A percentile compares a stretch with the other conserved stretches of the same genome.
These are phyloP conservation scores for Oryza punctata DNA, from an alignment of 176 grass and related monocot genomes.

Conservation along the genomic window DNA sequence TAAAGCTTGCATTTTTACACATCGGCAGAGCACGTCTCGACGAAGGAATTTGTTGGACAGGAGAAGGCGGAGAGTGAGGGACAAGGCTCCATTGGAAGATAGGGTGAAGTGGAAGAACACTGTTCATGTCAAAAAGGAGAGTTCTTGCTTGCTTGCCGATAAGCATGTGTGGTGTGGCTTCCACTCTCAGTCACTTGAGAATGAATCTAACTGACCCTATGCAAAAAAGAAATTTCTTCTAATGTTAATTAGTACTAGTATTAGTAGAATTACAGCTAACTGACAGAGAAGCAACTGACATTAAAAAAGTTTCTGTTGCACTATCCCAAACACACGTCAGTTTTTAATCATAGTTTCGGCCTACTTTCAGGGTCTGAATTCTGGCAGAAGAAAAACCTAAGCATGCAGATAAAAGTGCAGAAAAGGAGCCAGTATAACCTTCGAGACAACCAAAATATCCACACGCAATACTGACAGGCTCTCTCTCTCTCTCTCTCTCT, in stretches of 20 bases:
- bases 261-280: background rate
- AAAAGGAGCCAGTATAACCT: background rate
- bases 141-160: background rate
- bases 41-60: background rate
- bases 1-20: constrained; percentile 12
- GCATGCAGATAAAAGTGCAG: background rate
- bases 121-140: background rate
- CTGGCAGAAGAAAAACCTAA: background rate
- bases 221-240: background rate
- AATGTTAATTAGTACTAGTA: too few species aligned
- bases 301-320: background rate
- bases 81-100: background rate
- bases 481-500: too few species aligned
- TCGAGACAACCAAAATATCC: background rate
- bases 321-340: background rate
- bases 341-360: background rate
- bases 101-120: background rate
- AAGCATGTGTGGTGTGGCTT: background rate
- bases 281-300: background rate
- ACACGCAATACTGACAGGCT: too few species aligned
- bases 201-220: background rate
- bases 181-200: background rate
- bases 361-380: background rate
- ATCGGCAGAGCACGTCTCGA: background rate
- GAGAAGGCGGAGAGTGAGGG: background rate